Evolutionary conservation across 352 stramenopile species (phyloP).

Genomic region (Pythium biforme): DNA sequence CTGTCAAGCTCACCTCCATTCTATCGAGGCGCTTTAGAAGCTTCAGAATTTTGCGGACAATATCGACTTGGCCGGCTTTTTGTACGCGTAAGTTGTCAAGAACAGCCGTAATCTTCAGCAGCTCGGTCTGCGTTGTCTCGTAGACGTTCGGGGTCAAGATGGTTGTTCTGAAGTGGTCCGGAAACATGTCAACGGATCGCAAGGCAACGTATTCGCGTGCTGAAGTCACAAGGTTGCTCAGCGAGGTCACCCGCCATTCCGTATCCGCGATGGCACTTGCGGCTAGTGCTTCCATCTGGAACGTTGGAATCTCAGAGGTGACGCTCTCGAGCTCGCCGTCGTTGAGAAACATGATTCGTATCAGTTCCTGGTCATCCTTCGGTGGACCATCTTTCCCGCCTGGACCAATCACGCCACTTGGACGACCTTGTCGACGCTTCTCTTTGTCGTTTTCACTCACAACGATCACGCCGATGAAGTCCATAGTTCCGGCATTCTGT

Average conservation of each 20-base stretch:
- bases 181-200: conserved; percentile 81
- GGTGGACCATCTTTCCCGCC: conserved; percentile 33
- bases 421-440: conserved; percentile 41
- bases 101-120: conserved; percentile 61
- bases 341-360: conserved; percentile 80
- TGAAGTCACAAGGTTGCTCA: conserved; percentile 79
- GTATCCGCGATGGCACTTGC: conserved; percentile 61
- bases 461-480: conserved; percentile 74
- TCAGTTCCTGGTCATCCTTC: conserved; percentile 56
- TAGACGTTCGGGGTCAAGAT: conserved; percentile 79
- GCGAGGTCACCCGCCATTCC: conserved; percentile 75
- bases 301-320: conserved; percentile 55
- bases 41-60: conserved; percentile 47
- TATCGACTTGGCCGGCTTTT: conserved; percentile 21
- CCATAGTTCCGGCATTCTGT: conserved; percentile 38
- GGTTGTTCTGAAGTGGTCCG: conserved; percentile 70
- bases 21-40: conserved; percentile 64
- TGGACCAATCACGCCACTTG: neutral
- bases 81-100: conserved; percentile 57
- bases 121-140: conserved; percentile 76
- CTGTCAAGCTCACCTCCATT: conserved; percentile 75
- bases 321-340: conserved; percentile 73
- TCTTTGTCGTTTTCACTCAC: conserved; percentile 74
- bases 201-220: conserved; percentile 82
- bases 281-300: conserved; percentile 66